These are phyloP conservation scores for Boletellus deceptivus DNA, from an alignment of 1,284 basidiomycete genomes.

Conservation along the genomic window DNA sequence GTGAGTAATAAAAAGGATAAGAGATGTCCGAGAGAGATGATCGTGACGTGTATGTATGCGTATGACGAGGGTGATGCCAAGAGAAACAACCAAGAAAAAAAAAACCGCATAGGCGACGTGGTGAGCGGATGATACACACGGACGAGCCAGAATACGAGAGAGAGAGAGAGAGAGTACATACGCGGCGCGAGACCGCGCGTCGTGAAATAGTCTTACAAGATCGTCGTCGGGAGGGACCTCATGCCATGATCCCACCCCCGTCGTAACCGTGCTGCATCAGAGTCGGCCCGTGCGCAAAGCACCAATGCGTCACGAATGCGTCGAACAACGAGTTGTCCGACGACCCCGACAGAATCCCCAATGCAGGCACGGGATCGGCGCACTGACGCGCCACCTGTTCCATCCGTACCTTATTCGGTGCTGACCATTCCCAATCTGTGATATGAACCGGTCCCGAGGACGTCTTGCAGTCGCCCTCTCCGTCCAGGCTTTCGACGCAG, in stretches of 20 bases:
- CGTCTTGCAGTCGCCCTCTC: neutral
- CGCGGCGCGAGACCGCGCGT: no score
- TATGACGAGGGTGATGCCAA: no score
- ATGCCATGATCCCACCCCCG: slow-evolving; percentile 20
- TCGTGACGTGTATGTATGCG: no score
- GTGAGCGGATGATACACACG: no score
- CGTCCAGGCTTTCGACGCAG: neutral
- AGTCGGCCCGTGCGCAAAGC: slow-evolving; percentile 52
- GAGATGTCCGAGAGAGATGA: no score
- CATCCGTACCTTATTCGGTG: neutral
- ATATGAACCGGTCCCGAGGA: slow-evolving; percentile 4
- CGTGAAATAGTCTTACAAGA: no score
- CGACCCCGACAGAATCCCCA: neutral
- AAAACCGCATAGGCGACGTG: no score
- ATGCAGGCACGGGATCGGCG: neutral
- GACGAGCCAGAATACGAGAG: no score
- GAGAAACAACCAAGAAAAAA: no score
- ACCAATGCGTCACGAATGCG: slow-evolving; percentile 66
- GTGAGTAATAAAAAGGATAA: no score
- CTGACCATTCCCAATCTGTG: slow-evolving; percentile 26
- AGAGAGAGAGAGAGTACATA: no score
- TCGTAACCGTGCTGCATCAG: slow-evolving; percentile 7
- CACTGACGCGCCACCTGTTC: neutral
- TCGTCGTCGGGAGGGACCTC: neutral
- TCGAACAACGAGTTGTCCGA: slow-evolving; percentile 47